Base-by-base conservation (phyloP, 768 basidiomycete species). In the Boletus rubropictus region DNA sequence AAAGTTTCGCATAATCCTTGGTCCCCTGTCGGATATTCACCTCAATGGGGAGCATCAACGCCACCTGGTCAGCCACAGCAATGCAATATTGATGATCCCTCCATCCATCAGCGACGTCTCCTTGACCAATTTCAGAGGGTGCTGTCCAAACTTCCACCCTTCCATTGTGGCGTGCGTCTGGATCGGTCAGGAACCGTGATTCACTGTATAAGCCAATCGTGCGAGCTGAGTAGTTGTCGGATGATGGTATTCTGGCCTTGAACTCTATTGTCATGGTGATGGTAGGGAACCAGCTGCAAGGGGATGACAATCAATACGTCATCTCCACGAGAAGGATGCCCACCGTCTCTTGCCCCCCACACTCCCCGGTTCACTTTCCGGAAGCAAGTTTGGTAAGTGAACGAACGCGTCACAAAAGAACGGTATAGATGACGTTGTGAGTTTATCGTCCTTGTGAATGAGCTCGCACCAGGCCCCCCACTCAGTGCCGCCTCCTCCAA, bases 61-160 rank as follows among this genome's bases (percentile, higher is more conserved):
- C 73, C 78, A 84, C 79, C 61, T 85, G 82, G 11, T 76, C 80
- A 10, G 79, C 74, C 20, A 76, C 69, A 14, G 77, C 81, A 24
- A 86, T 65, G 53, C 84, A 86, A n/a, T 78, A 67, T 54, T 84
- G 82, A 41, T 75, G 62, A 38, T 80, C 80, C 52, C 79, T 73
- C 84, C 83, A 86, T 10, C 74, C 73, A 3, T 70, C 60, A 7
- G 33, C 28, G 25, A 69, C 59, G 5, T 59, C 40, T 0, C 76
- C 77, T 44, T 74, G 72, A 3, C 75, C 78, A 32, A 80, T 67
- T 44, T 78, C 69, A 35, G 69, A 66, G 2, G 84, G 84, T 9
- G 82, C 79, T 6, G 79, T 78, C 83, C 83, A 86, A 11, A 84
- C 67, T 55, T 84, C 84, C 3, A 77, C 73, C 52, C 77, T 77